A percentile compares a stretch with the other conserved stretches of the same genome.
These are phyloP conservation scores for Podila minutissima DNA, from an alignment of 192 early-diverging fungal species.

Conservation along the genomic window DNA sequence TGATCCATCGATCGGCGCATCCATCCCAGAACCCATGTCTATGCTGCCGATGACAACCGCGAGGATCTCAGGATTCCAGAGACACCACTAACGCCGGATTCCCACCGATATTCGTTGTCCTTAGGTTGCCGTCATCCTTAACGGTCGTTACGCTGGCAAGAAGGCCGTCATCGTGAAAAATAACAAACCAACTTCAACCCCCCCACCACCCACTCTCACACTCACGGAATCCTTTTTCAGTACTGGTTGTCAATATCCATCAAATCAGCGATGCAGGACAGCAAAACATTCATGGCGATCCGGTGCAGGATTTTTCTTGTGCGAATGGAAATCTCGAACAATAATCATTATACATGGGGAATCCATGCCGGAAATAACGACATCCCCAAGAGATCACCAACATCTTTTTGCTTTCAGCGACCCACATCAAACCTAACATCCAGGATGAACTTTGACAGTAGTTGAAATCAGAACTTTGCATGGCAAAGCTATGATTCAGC, in stretches of 20 bases:
- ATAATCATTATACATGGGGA: too few relatives aligned
- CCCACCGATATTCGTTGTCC: not conserved
- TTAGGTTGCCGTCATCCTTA: conserved; percentile 97
- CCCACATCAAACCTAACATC: not conserved
- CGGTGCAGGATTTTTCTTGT: not conserved
- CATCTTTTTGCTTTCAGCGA: conserved; percentile 3
- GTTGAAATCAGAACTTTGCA: not conserved
- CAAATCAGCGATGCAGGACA: not conserved
- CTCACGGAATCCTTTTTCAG: not conserved
- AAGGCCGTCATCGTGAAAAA: conserved; percentile 99
- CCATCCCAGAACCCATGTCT: not conserved
- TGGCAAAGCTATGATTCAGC: conserved; percentile 1
- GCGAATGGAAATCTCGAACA: too few relatives aligned
- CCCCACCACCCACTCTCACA: not conserved
- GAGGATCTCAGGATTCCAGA: not conserved
- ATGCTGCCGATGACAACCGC: not conserved
- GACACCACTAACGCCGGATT: not conserved
- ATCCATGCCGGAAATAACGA: too few relatives aligned
- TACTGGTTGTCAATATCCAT: not conserved
- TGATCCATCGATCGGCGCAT: conserved; percentile 1
- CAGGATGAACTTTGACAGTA: not conserved
- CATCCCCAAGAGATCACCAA: conserved; percentile 5
- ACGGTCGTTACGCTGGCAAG: conserved; percentile 99
- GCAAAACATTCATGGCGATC: not conserved
- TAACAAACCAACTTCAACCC: conserved; percentile 33